Percentiles rank a stretch among this genome's conserved stretches.
phyloP scores from a whole-genome alignment of 179 eudicot species.

The Vitellaria paradoxa region DNA sequence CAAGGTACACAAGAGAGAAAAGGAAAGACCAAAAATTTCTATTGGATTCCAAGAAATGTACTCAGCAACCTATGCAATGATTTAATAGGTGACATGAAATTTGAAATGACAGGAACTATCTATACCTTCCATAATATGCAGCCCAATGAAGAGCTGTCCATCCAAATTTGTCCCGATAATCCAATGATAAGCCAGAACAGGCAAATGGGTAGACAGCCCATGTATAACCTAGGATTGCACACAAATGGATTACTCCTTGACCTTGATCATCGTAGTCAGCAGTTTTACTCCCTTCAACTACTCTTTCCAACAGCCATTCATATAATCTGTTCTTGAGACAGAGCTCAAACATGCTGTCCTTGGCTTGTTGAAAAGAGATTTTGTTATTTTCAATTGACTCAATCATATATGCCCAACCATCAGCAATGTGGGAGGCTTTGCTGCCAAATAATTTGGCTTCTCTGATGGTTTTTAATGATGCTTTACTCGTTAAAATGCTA shows the following conservation, averaged over 20 bases:
- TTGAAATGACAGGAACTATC: not conserved
- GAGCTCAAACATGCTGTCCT: slow-evolving; percentile 71
- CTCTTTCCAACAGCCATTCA: slow-evolving; percentile 90
- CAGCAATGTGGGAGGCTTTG: slow-evolving; percentile 49
- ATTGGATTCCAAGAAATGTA: not conserved
- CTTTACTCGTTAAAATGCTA: slow-evolving; percentile 47
- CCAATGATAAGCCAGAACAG: slow-evolving; percentile 72
- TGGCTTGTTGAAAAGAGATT: slow-evolving; percentile 57
- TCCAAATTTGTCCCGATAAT: slow-evolving; percentile 87
- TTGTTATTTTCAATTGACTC: slow-evolving; percentile 41
- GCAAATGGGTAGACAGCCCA: slow-evolving; percentile 83
- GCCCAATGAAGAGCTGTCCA: slow-evolving; percentile 99
- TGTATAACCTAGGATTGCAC: slow-evolving; percentile 84
- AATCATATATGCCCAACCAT: slow-evolving; percentile 59
- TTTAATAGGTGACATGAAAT: not conserved
- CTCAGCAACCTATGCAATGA: slow-evolving; percentile 2
- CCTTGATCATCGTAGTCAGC: slow-evolving; percentile 77
- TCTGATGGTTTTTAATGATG: slow-evolving; percentile 43
- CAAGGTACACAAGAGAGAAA: not conserved
- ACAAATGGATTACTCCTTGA: slow-evolving; percentile 90
- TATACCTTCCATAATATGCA: slow-evolving; percentile 89
- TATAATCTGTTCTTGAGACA: slow-evolving; percentile 66
- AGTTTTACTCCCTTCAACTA: slow-evolving; percentile 52
- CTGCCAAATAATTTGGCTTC: slow-evolving; percentile 58
- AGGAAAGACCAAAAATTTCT: not conserved